Base-by-base conservation (phyloP, 2,329 filamentous ascomycete species). In the Dothideomycetidae sp. region DNA sequence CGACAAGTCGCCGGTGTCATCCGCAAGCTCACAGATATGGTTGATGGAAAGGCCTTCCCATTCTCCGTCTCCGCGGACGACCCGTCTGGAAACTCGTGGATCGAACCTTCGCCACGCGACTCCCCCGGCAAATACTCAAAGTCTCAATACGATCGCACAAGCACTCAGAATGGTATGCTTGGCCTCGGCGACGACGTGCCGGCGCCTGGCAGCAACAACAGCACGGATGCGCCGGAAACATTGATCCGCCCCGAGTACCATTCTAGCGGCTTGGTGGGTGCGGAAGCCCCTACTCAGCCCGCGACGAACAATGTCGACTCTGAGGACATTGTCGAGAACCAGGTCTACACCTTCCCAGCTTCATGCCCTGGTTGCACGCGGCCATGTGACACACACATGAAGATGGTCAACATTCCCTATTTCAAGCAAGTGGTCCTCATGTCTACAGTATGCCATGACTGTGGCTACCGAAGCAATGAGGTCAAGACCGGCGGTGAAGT, bases 401-500 rank as follows among this genome's bases (percentile, higher is more conserved):
- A 94, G 67, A 93, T 93, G 78, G 84, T 96, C 40, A 84, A 93
- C 52, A 94, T 98, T 44, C 90, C 90, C 1, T 81, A 93, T 62
- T 98, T 98, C 66, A 93, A 94, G 63, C 83, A 96, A 54, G 90
- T 98, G 3, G 78, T 94, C 29, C 70, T 98, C 50, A 96, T 93
- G 82, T 86, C 78, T 49, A 96, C 88, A 2, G 78, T 84, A 17
- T 98, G 90, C 61, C 78, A 88, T 17, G 70, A 79, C 57, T 98
- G 90, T 56, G 88, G 88, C 41, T 58, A 96, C 66, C 79, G 84
- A 44, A 90, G 81, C 49, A 96, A 93, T 59, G 90, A 98, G 57
- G 84, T 98, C 55, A 96, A 96, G 70, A 96, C 90, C 1, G 90
- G 90, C 46, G 90, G 90, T 38, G 86, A 80, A 51, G 78, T 98